Percentiles rank a stretch among this genome's conserved stretches.
Evolutionary conservation across 1,284 basidiomycete species (phyloP).

Genomic region (Athelia psychrophila): DNA sequence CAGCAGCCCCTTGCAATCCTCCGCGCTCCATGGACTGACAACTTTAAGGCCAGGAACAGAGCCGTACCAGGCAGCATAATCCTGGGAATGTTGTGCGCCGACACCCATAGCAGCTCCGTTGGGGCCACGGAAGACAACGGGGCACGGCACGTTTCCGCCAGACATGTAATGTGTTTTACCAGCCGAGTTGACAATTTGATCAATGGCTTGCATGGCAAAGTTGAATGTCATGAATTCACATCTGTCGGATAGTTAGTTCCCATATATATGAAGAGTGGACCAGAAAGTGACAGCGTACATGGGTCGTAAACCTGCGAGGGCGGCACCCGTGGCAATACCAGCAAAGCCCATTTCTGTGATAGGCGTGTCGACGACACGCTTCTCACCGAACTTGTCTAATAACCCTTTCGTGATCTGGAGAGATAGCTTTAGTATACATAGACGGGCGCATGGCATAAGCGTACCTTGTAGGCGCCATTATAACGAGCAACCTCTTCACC

Average conservation of each 20-base stretch:
- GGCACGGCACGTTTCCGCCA: conserved; percentile 96
- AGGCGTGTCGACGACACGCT: conserved; percentile 96
- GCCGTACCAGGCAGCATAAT: conserved; percentile 95
- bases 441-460: conserved; percentile 12
- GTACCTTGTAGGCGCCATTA: conserved; percentile 98
- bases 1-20: conserved; percentile 97
- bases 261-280: conserved; percentile 7
- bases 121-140: conserved; percentile 98
- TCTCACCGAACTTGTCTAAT: conserved; percentile 99
- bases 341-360: conserved; percentile 99
- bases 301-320: conserved; percentile 90
- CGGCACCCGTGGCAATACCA: conserved; percentile 94
- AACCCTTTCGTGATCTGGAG: conserved; percentile 92
- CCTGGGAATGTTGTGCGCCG: conserved; percentile 91
- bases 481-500: conserved; percentile 99
- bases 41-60: conserved; percentile 97
- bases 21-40: conserved; percentile 94
- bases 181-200: conserved; percentile 99
- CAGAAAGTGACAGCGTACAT: conserved; percentile 48
- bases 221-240: conserved; percentile 99
- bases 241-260: conserved; percentile 33
- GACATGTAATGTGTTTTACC: conserved; percentile 99
- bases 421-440: conserved; percentile 3
- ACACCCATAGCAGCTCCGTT: conserved; percentile 99
- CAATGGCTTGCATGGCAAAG: conserved; percentile 97